Conservation (phyloP, 1,139 yeast genomes). For the Taphrina confusa region DNA sequence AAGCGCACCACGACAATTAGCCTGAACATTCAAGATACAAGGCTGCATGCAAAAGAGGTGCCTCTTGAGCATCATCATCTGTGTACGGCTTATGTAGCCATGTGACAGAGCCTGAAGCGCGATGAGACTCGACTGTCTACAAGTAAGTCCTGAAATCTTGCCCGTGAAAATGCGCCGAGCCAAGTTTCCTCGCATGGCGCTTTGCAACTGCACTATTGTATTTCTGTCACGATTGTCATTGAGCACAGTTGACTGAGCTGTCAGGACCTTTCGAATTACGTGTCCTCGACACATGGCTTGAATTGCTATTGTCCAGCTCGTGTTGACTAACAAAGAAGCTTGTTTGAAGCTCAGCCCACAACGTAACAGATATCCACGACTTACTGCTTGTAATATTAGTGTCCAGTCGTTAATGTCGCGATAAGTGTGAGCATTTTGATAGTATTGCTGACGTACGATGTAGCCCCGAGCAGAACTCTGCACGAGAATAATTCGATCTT, state of each 20-base stretch:
- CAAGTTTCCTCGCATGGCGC: conserved; percentile 3
- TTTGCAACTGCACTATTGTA: neutral
- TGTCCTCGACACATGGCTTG: conserved; percentile 13
- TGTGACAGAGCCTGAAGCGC: neutral
- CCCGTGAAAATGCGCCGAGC: neutral
- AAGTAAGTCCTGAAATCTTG: neutral
- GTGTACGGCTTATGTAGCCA: neutral
- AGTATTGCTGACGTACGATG: conserved; percentile 42
- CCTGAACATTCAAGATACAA: neutral
- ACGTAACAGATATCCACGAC: conserved; percentile 15
- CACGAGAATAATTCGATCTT: conserved; percentile 41
- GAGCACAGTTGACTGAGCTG: neutral
- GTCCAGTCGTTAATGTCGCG: conserved; percentile 35
- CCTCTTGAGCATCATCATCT: neutral
- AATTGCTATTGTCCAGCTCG: neutral
- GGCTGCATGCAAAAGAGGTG: neutral
- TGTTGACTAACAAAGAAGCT: conserved; percentile 1
- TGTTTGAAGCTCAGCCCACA: neutral
- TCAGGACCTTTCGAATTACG: neutral
- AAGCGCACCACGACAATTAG: conserved; percentile 48
- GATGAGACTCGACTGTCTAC: neutral
- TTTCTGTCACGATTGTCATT: neutral
- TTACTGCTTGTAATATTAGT: conserved; percentile 51
- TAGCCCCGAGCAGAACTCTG: conserved; percentile 47
- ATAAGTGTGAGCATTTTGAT: conserved; percentile 35